Evolutionary conservation across 441 rosid genomes (phyloP).

Genomic region (Gossypium gossypioides): DNA sequence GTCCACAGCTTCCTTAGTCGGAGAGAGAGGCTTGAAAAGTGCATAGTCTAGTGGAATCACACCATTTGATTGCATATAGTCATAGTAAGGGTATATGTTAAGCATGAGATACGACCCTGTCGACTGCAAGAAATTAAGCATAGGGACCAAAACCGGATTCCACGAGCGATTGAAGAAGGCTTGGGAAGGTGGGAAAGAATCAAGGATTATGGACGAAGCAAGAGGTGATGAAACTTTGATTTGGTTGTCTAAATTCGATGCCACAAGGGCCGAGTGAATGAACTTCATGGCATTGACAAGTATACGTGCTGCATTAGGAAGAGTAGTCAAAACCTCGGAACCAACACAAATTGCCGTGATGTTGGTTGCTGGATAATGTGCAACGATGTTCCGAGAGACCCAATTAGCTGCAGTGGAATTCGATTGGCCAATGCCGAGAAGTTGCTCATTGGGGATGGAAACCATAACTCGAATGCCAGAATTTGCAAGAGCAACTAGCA

Average conservation of each 20-base stretch:
- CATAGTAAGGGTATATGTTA: conserved; percentile 38
- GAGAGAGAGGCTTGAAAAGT: not conserved
- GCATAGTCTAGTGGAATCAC: conserved; percentile 4
- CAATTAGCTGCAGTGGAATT: not conserved
- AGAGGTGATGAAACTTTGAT: conserved; percentile 32
- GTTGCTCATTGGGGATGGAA: conserved; percentile 30
- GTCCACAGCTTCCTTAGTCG: not conserved
- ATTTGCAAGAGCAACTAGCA: conserved; percentile 30
- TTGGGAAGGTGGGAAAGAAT: conserved; percentile 37
- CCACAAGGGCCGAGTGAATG: conserved; percentile 30
- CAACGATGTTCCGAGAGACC: conserved; percentile 15
- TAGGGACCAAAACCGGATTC: conserved; percentile 29
- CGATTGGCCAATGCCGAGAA: conserved; percentile 33
- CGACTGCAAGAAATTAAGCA: conserved; percentile 31
- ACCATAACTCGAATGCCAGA: conserved; percentile 27
- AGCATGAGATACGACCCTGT: conserved; percentile 29
- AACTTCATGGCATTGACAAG: conserved; percentile 27
- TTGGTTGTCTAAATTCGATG: conserved; percentile 30
- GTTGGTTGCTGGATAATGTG: conserved; percentile 32
- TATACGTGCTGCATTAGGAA: conserved; percentile 28
- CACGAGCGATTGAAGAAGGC: conserved; percentile 33
- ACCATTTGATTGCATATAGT: conserved; percentile 26
- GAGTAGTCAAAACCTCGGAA: conserved; percentile 28
- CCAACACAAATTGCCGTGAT: conserved; percentile 31
- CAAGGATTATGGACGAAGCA: conserved; percentile 29